A percentile compares a stretch with the other conserved stretches of the same genome.
These are phyloP conservation scores for Lactarius quietus DNA, from an alignment of 768 basidiomycete species.

Conservation along the genomic window DNA sequence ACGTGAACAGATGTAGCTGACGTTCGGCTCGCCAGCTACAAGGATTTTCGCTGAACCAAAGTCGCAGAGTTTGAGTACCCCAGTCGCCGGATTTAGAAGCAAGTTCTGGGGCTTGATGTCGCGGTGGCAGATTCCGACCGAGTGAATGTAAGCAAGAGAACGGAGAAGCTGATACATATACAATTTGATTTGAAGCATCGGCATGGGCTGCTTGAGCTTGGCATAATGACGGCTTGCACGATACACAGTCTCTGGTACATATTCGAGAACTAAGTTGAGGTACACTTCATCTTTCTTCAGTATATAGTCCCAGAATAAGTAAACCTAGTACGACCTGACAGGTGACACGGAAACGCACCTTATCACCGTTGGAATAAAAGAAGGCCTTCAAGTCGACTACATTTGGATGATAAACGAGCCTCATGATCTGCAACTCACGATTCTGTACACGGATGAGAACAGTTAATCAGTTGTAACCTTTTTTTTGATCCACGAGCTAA, in stretches of 20 bases:
- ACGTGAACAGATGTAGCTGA: slow-evolving; percentile 98
- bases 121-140: slow-evolving; percentile 98
- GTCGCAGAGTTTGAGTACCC: slow-evolving; percentile 96
- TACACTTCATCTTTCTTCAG: slow-evolving; percentile 98
- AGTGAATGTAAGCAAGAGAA: slow-evolving; percentile 98
- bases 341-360: slow-evolving; percentile 51
- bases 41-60: slow-evolving; percentile 99
- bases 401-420: slow-evolving; percentile 93
- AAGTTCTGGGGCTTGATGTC: slow-evolving; percentile 99
- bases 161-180: slow-evolving; percentile 99
- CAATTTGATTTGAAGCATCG: slow-evolving; percentile 98
- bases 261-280: slow-evolving; percentile 98
- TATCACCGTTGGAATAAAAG: slow-evolving; percentile 99
- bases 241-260: slow-evolving; percentile 99
- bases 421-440: slow-evolving; percentile 99
- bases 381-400: slow-evolving; percentile 97
- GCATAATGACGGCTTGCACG: slow-evolving; percentile 98
- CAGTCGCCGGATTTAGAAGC: slow-evolving; percentile 93
- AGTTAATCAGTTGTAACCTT: slow-evolving; percentile 10
- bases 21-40: slow-evolving; percentile 96
- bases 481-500: slow-evolving; percentile 11
- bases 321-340: not conserved
- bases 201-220: slow-evolving; percentile 99
- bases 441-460: slow-evolving; percentile 52
- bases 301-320: slow-evolving; percentile 9